Conservation (phyloP, 768 basidiomycete species). For the Leccinum disarticulatum region DNA sequence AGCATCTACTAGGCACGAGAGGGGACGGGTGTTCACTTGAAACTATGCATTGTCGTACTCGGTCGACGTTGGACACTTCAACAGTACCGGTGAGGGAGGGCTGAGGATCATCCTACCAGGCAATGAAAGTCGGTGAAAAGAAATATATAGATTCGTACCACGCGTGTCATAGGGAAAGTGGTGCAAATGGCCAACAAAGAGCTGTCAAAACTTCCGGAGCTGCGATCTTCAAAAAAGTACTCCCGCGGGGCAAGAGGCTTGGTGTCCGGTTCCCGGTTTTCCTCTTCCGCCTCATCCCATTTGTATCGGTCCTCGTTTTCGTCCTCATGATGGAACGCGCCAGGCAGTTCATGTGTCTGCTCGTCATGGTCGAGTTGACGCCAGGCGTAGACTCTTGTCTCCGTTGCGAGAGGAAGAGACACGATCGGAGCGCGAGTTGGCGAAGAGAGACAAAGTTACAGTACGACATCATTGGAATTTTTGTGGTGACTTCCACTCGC, state of each 20-base stretch:
- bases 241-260: background rate
- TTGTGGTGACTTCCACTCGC: too few relatives aligned
- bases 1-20: background rate
- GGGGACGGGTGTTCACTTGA: conserved; percentile 2
- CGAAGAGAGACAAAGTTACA: background rate
- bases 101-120: background rate
- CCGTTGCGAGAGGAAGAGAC: too few relatives aligned
- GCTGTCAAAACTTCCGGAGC: conserved; percentile 85
- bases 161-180: conserved; percentile 71
- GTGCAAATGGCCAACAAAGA: conserved; percentile 36
- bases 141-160: conserved; percentile 50
- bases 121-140: background rate
- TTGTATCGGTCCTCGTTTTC: too few relatives aligned
- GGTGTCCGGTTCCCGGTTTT: background rate
- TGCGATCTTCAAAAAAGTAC: conserved; percentile 56
- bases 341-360: too few relatives aligned
- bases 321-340: too few relatives aligned
- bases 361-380: too few relatives aligned
- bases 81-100: background rate
- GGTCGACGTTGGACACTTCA: background rate
- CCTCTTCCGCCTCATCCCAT: background rate
- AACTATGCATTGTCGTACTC: conserved; percentile 3
- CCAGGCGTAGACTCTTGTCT: too few relatives aligned
- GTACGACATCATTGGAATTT: too few relatives aligned
- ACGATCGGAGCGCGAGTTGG: too few relatives aligned